Evolutionary conservation across 164 flowering plant species (phyloP).

Genomic region (grape (Vitis vinifera)): DNA sequence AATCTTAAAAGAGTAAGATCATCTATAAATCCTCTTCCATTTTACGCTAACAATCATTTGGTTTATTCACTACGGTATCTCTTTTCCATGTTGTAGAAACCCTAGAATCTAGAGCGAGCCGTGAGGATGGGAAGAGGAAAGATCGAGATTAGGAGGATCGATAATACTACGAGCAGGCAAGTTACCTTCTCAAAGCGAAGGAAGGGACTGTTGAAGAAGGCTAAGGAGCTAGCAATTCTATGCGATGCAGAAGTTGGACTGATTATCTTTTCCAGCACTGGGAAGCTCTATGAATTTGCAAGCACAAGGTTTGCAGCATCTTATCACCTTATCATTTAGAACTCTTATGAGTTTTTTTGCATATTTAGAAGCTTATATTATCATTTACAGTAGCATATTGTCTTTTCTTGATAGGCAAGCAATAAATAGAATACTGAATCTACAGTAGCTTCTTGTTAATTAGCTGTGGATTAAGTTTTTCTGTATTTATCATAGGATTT

Average conservation of each 20-base stretch:
- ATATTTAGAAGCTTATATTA: background rate
- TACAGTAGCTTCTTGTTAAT: no score
- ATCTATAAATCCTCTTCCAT: background rate
- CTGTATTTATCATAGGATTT: no score
- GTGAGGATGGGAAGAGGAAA: conserved; percentile 75
- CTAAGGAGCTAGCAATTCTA: conserved; percentile 69
- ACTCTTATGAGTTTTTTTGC: no score
- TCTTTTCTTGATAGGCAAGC: no score
- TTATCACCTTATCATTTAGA: background rate
- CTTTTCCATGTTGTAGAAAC: background rate
- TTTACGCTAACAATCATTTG: background rate
- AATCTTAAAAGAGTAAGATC: background rate
- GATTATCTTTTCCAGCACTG: conserved; percentile 71
- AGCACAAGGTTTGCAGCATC: conserved; percentile 47
- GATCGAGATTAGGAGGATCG: conserved; percentile 72
- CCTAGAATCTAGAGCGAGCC: conserved; percentile 1
- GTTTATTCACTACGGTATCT: background rate
- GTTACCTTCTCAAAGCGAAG: conserved; percentile 83
- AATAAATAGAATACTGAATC: no score
- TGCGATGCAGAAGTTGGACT: conserved; percentile 88
- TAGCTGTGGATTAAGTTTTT: no score
- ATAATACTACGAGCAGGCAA: conserved; percentile 73
- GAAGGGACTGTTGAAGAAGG: conserved; percentile 73
- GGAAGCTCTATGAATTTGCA: conserved; percentile 69
- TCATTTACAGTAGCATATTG: no score